Percentiles rank a stretch among this genome's conserved stretches.
These are phyloP conservation scores for Sclerotinia trifoliorum DNA, from an alignment of 2,329 filamentous ascomycete genomes.

Conservation along the genomic window DNA sequence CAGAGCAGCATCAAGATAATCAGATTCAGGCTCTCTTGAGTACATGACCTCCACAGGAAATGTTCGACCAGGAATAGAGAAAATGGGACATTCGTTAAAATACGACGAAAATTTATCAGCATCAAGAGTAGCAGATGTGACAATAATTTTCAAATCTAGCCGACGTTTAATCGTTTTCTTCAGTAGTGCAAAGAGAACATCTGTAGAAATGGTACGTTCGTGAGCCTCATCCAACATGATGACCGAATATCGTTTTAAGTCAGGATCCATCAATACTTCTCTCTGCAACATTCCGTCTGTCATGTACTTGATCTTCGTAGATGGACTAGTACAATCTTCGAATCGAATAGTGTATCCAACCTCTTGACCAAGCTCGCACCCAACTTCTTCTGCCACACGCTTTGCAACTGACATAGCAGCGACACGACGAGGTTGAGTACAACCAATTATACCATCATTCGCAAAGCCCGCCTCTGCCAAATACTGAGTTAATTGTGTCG, in stretches of 20 bases:
- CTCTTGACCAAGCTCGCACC: conserved; percentile 84
- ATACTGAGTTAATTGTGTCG: conserved; percentile 93
- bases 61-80: conserved; percentile 91
- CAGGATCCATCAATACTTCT: conserved; percentile 89
- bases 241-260: conserved; percentile 85
- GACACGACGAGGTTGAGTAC: conserved; percentile 94
- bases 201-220: conserved; percentile 93
- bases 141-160: conserved; percentile 88
- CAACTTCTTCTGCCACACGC: conserved; percentile 93
- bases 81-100: conserved; percentile 94
- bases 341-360: conserved; percentile 98
- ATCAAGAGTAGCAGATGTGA: conserved; percentile 93
- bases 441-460: conserved; percentile 86
- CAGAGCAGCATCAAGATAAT: conserved; percentile 92
- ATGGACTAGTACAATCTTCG: conserved; percentile 84
- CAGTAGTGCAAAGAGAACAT: conserved; percentile 88
- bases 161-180: conserved; percentile 89
- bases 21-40: conserved; percentile 88
- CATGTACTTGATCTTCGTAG: conserved; percentile 98
- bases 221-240: conserved; percentile 99
- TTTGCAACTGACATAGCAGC: conserved; percentile 97
- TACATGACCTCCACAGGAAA: conserved; percentile 97
- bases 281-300: conserved; percentile 97
- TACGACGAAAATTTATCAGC: conserved; percentile 97
- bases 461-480: conserved; percentile 89